Base-by-base conservation (phyloP, 2,329 filamentous ascomycete species). In the Trichoderma gracile region DNA sequence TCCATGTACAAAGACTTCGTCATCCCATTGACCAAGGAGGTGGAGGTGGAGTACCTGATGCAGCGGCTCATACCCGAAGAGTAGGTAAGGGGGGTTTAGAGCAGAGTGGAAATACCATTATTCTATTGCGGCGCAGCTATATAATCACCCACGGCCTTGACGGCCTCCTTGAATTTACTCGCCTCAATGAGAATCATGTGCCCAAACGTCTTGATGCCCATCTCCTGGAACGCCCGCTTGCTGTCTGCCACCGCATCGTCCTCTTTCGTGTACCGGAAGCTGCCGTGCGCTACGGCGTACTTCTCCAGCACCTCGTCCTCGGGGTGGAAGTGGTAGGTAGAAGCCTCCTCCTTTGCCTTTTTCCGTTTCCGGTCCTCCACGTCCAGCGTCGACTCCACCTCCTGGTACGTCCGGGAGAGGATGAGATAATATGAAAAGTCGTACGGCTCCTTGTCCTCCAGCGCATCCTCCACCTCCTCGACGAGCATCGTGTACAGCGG, bases 41-140 rank as follows among this genome's bases (percentile, higher is more conserved):
- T 99, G 46, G 95, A 99, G 81, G 93, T 99, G 10, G 95, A 99
- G 72, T 99, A 99, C 76, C 81, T 99, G 70, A 96, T 99, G 92
- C 92, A 98, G 78, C 86, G 95, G 68, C 80, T 99, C 61, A 86
- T 86, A 61, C 74, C 73, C 17, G 53, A 58, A 38, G 33, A 38
- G 33, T 38, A 38, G 30, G 33, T 38, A 38, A 25, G 45, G 46
- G 27, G 30, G 10, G 10, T 9, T 6, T 52, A 43, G 21, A 50
- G 21, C 17, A 58, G n/a, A 23, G 52, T 53, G 8, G n/a, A 52
- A 33, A 33, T 42, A 42, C 60, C 38, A 56, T 56, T n/a, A n/a
- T 38, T 38, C 75, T 73, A 80, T 77, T 79, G 76, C 68, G 80
- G 77, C 66, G 84, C 79, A 70, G 81, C 85, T 68, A 97, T 75